A percentile compares a stretch with the other conserved stretches of the same genome.
Evolutionary conservation across 2,329 filamentous ascomycete genomes (phyloP).

Genomic region (Penicillium fuscoglaucum): DNA sequence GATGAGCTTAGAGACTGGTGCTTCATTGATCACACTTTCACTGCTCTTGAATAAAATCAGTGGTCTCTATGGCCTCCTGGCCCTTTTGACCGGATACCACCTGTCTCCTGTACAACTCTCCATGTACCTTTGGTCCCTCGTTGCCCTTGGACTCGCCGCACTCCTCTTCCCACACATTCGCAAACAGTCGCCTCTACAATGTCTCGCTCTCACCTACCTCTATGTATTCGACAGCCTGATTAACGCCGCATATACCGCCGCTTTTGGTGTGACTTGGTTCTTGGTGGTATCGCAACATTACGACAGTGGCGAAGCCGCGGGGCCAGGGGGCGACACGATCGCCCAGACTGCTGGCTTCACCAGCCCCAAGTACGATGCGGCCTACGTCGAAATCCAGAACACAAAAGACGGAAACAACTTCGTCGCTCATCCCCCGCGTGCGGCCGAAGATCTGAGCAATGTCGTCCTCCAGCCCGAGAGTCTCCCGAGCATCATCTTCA

Average conservation of each 20-base stretch:
- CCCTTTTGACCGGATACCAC: slow-evolving; percentile 80
- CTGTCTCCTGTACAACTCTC: slow-evolving; percentile 81
- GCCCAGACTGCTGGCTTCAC: slow-evolving; percentile 66
- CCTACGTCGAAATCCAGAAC: slow-evolving; percentile 54
- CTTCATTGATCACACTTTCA: slow-evolving; percentile 78
- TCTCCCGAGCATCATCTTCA: slow-evolving; percentile 75
- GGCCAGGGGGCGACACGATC: slow-evolving; percentile 58
- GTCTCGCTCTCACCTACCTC: slow-evolving; percentile 77
- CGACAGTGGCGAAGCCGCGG: slow-evolving; percentile 45
- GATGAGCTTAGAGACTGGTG: slow-evolving; percentile 82
- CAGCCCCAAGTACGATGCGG: slow-evolving; percentile 61
- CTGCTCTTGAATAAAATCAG: slow-evolving; percentile 91
- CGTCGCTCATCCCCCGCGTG: slow-evolving; percentile 49
- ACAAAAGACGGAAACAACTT: slow-evolving; percentile 46
- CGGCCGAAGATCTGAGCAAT: slow-evolving; percentile 57
- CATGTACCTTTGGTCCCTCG: slow-evolving; percentile 86
- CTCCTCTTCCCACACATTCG: slow-evolving; percentile 79
- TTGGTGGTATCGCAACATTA: slow-evolving; percentile 65
- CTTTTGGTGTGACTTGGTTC: slow-evolving; percentile 86
- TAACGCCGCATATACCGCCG: slow-evolving; percentile 77
- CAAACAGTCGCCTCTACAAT: slow-evolving; percentile 74
- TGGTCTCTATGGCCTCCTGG: slow-evolving; percentile 85
- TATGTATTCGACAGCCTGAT: slow-evolving; percentile 80
- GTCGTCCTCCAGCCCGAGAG: slow-evolving; percentile 65
- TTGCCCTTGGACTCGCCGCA: slow-evolving; percentile 66